Percentiles rank a stretch among this genome's conserved stretches.
Evolutionary conservation across 306 rosid species (phyloP).

Genomic region (Adenanthera pavonina): DNA sequence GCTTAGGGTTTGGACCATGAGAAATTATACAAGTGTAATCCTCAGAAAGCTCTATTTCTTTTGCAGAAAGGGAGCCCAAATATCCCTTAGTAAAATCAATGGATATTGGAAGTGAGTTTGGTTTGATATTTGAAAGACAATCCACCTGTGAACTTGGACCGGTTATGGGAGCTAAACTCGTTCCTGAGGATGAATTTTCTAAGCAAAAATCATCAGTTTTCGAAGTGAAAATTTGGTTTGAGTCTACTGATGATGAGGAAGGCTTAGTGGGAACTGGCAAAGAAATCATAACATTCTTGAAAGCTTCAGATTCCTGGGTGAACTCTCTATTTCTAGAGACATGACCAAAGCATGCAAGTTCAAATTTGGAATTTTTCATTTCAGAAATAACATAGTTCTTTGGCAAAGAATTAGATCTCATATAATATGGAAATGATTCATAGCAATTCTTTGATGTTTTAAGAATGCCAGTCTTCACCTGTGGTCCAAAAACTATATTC

Average conservation of each 20-base stretch:
- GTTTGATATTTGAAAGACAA: conserved; percentile 45
- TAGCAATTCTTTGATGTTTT: conserved; percentile 47
- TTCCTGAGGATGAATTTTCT: conserved; percentile 37
- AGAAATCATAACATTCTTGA: conserved; percentile 35
- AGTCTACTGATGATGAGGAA: conserved; percentile 38
- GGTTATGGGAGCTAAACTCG: conserved; percentile 39
- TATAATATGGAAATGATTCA: conserved; percentile 49
- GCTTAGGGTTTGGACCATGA: conserved; percentile 90
- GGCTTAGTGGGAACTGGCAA: conserved; percentile 50
- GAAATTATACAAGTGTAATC: conserved; percentile 94
- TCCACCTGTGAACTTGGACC: conserved; percentile 40
- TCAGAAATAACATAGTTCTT: conserved; percentile 63
- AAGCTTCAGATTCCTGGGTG: conserved; percentile 46
- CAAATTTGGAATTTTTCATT: conserved; percentile 46
- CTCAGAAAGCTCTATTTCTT: conserved; percentile 88
- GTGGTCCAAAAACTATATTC: conserved; percentile 74
- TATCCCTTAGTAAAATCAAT: conserved; percentile 52
- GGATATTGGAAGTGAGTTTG: conserved; percentile 72
- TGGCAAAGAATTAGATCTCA: conserved; percentile 72
- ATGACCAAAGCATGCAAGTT: conserved; percentile 40
- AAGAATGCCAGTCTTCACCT: conserved; percentile 54
- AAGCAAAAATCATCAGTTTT: conserved; percentile 41
- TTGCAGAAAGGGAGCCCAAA: conserved; percentile 68
- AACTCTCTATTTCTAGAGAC: conserved; percentile 41
- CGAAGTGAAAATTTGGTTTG: conserved; percentile 38